phyloP scores from a whole-genome alignment of 345 rosid species.

The Eucalyptus regnans region DNA sequence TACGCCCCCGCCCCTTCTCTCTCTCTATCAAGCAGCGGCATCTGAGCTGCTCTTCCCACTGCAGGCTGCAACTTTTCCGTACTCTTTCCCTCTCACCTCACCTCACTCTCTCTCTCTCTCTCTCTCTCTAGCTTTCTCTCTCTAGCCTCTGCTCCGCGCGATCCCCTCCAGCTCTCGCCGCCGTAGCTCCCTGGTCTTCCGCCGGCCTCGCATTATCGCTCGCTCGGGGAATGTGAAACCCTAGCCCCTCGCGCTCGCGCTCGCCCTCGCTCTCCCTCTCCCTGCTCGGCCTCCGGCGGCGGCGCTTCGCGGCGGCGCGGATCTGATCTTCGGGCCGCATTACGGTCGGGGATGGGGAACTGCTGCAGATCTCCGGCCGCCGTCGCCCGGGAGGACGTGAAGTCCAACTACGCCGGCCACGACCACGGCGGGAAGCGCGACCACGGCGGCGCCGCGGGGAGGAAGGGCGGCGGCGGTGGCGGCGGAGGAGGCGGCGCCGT shows the following conservation, averaged over 20 bases:
- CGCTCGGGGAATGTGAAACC: neutral
- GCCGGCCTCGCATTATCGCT: no score
- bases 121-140: neutral
- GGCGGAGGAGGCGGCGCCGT: conserved; percentile 46
- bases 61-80: neutral
- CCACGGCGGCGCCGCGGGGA: neutral
- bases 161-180: neutral
- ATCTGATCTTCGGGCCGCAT: neutral
- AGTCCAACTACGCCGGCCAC: conserved; percentile 74
- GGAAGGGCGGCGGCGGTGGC: conserved; percentile 36
- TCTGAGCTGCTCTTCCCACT: neutral
- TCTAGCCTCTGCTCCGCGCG: neutral
- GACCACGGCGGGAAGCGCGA: conserved; percentile 27
- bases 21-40: neutral
- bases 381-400: conserved; percentile 93
- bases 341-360: conserved; percentile 56
- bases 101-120: neutral
- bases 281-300: neutral
- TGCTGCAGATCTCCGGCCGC: conserved; percentile 99
- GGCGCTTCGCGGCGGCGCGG: neutral
- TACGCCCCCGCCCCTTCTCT: neutral
- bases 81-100: neutral
- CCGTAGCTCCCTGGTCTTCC: neutral
- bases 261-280: neutral
- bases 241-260: neutral